Base-by-base conservation (phyloP, 2,329 filamentous ascomycete species). In the Aspergillus fijiensis region DNA sequence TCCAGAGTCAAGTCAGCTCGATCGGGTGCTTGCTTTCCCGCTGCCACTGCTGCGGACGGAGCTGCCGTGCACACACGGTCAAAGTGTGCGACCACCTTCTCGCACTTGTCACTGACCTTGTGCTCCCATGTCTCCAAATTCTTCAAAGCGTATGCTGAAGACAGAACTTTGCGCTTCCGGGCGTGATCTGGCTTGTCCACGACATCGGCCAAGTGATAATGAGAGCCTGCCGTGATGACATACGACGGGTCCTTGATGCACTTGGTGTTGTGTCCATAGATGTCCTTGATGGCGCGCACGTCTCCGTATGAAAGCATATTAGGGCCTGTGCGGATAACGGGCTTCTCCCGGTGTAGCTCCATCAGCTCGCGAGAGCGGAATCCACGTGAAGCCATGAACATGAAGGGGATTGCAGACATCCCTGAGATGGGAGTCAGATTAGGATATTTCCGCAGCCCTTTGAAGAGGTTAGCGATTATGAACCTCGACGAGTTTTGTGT, bases 71-170 rank as follows among this genome's bases (percentile, higher is more conserved):
- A 72, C 47, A 70, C 63, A 16, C 80, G 80, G 62, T 85, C 82
- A 31, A 80, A 74, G 48, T 79, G 75, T 14, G 67, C 72, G 53
- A 84, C 72, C 27, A 84, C 69, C 12, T 78, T 74, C 19, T 76
- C 70, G 0, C 77, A 74, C 69, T 83, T 84, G 61, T 85, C 81
- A 12, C 80, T 79, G 3, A 85, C 81, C 62, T 84, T 85, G 70
- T 79, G 78, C 62, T 84, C 82, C 82, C 82, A 84, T 5, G 73
- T 75, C 64, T 84, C 82, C 1, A 84, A 77, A 62, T 84, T 84
- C 70, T 82, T 82, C 55, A 82, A 65, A 0, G 82, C 82, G 58
- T 83, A 84, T 1, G 82, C 82, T 0, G 77, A 76, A 2, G 81
- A 80, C 3, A 85, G 69, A 1, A 82, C 74, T 59, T 81, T 80